Base-by-base conservation (phyloP, 208 protist genomes). In the Acanthamoeba healyi region DNA sequence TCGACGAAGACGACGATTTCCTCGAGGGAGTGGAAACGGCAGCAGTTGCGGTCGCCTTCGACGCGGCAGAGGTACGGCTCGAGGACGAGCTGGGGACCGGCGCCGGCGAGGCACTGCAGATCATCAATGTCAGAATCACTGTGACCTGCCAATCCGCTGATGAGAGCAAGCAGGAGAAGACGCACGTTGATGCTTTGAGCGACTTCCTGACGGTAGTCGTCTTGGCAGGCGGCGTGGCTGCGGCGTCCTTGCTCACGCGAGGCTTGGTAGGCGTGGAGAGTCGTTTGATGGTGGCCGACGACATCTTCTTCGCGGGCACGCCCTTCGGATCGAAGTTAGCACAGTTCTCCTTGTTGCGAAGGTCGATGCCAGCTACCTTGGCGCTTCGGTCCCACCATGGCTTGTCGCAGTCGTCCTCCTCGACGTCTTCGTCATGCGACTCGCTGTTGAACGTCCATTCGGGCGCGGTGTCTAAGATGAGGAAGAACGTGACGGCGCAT, bases 351-450 rank as follows among this genome's bases (percentile, higher is more conserved):
- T 79, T 79, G 38, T 44, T 44, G 36, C 58, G 58, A 1, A 34
- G 5, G n/a, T n/a, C 58, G 58, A 36, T 4, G 58, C 58, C 26
- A n/a, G 58, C 26, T 32, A 38, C 22, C 34, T 44, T 44, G 36
- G 36, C 32, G 70, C 63, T 79, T 46, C 70, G 70, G 5, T 79
- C 70, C 70, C 70, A 79, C 70, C 70, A 79, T 19, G 70, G 70
- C 29, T 79, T 79, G 70, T 79, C 36, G 19, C 12, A 1, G 19
- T 44, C 70, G 22, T 79, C 38, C 70, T 79, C 70, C 10, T 44
- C 70, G 4, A 12, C 17, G 10, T 79, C 38, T n/a, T 79, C 15
- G 9, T 79, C 36, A 46, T 26, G 12, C 9, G 22, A 32, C 58
- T 67, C 58, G 58, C 58, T 34, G 26, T 58, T 58, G 51, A 58